Conservation (phyloP, 257 asterid species). For the Lycium barbarum region DNA sequence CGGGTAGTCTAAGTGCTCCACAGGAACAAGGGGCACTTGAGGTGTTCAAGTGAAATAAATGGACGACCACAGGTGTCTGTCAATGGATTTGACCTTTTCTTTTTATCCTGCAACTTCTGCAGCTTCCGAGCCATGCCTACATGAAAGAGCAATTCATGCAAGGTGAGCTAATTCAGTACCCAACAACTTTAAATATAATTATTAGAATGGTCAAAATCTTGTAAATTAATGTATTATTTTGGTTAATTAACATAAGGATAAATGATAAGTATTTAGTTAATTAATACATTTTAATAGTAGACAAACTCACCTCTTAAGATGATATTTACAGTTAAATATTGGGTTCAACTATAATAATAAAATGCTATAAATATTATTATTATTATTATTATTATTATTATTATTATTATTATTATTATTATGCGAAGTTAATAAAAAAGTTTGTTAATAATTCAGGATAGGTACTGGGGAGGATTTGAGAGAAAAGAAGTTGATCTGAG, state of each 20-base stretch:
- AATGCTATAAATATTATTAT: neutral
- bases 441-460: slow-evolving; percentile 18
- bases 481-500: slow-evolving; percentile 32
- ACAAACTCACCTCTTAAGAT: neutral
- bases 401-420: neutral
- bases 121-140: slow-evolving; percentile 43
- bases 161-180: slow-evolving; percentile 27
- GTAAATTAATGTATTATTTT: neutral
- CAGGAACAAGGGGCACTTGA: too few species aligned
- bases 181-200: neutral
- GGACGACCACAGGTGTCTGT: too few species aligned
- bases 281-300: neutral
- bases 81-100: too few species aligned
- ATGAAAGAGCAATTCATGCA: slow-evolving; percentile 34
- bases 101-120: neutral
- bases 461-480: slow-evolving; percentile 34
- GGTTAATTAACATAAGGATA: neutral
- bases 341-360: neutral
- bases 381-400: neutral
- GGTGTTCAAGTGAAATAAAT: too few species aligned
- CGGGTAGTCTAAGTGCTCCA: too few species aligned
- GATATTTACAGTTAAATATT: neutral
- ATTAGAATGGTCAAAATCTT: neutral
- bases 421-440: neutral
- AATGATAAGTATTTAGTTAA: neutral